Evolutionary conservation across 2,329 filamentous ascomycete genomes (phyloP), one percentile per base, ranked within the genome.

Genomic region (Curvularia hawaiiensis): DNA sequence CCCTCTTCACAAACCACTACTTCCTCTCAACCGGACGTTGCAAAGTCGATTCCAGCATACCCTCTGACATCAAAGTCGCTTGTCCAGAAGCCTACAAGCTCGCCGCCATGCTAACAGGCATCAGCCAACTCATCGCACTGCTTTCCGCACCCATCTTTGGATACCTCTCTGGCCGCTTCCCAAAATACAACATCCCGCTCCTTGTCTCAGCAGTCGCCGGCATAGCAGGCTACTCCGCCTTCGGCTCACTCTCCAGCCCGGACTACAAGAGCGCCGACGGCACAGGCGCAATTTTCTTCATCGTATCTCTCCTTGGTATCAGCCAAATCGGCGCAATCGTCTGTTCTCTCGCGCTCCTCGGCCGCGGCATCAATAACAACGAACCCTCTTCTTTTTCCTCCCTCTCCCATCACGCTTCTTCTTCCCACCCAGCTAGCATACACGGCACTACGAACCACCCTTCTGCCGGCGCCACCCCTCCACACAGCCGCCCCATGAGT

Each of bases 251-350:
- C 3, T 78, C 83, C 14, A 96, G 88, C 66, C 92, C 93, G 0
- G 90, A 97, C 69, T 87, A 87, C 54, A 85, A 83, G 30, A 88
- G 87, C 4, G 82, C 89, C 26, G 86, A 90, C 33, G 91, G 90
- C 18, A 86, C 82, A 33, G 83, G 85, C 0, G 80, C 79, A 11
- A 87, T 97, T 16, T 92, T 96, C 71, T 63, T 93, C 12, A 84
- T 94, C 16, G 91, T 92, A 41, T 85, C 89, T 0, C 78, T 97
- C 18, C 86, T 98, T 39, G 95, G 95, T 14, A 86, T 97, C 70
- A 96, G 91, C 69, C 95, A 99, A 77, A 98, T 99, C 60, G 95
- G 94, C 2, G 90, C 92, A 11, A 98, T 99, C 58, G 95, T 99
- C 0, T 97, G 93, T 78, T 96, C 91, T 63, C 84, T 99, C n/a